Percentiles rank a stretch among this genome's conserved stretches.
These are phyloP conservation scores for Fusarium sublunatum DNA, from an alignment of 2,329 filamentous ascomycete species.

Conservation along the genomic window DNA sequence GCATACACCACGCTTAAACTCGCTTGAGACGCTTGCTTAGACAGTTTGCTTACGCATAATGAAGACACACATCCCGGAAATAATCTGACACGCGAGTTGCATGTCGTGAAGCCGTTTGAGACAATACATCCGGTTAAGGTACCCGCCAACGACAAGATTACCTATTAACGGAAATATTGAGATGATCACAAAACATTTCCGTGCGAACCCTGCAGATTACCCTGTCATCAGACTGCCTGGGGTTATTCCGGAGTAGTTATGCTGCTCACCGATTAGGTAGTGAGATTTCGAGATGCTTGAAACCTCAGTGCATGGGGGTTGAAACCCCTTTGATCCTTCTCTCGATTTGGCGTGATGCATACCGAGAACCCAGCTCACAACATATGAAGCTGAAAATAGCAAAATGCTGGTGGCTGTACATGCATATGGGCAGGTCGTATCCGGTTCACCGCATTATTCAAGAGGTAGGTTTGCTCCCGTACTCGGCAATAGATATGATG, in stretches of 20 bases:
- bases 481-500: neutral
- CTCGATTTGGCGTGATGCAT: slow-evolving; percentile 26
- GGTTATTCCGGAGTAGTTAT: neutral
- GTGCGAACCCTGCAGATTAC: slow-evolving; percentile 21
- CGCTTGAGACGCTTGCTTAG: slow-evolving; percentile 5
- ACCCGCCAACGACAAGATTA: slow-evolving; percentile 14
- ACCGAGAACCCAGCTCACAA: slow-evolving; percentile 13
- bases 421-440: slow-evolving; percentile 9
- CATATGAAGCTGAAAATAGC: slow-evolving; percentile 26
- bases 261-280: slow-evolving; percentile 7
- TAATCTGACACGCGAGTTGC: slow-evolving; percentile 22
- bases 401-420: slow-evolving; percentile 18
- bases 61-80: slow-evolving; percentile 11
- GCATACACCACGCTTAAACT: slow-evolving; percentile 17
- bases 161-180: slow-evolving; percentile 5
- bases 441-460: slow-evolving; percentile 11
- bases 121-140: slow-evolving; percentile 26
- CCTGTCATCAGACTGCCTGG: slow-evolving; percentile 5
- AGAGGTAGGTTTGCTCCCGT: slow-evolving; percentile 9
- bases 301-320: slow-evolving; percentile 13
- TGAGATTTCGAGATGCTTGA: slow-evolving; percentile 24
- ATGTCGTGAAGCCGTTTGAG: slow-evolving; percentile 6
- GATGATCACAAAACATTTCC: slow-evolving; percentile 9
- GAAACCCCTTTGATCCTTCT: slow-evolving; percentile 4
- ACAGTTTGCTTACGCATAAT: slow-evolving; percentile 24